Evolutionary conservation across 2,329 filamentous ascomycete genomes (phyloP).

Genomic region (Teratosphaeria nubilosa): DNA sequence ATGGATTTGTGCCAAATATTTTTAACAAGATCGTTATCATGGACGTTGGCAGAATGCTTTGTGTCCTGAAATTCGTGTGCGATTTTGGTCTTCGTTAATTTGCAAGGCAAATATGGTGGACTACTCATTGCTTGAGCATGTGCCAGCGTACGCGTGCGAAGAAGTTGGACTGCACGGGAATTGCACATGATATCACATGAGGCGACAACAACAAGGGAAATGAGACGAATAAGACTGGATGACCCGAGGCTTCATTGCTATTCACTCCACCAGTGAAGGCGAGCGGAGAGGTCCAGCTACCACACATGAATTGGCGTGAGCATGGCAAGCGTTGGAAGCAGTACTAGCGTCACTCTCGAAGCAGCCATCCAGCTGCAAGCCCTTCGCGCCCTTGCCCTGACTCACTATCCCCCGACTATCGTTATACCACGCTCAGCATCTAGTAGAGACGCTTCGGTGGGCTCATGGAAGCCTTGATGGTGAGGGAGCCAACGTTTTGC

Average conservation of each 20-base stretch:
- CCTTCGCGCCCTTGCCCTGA: background rate
- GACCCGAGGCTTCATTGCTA: constrained; percentile 21
- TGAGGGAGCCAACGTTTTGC: constrained; percentile 99
- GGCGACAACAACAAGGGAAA: background rate
- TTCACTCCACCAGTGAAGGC: constrained; percentile 23
- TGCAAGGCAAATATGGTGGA: background rate
- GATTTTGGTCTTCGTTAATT: background rate
- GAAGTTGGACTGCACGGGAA: background rate
- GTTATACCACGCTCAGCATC: constrained; percentile 13
- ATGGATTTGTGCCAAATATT: background rate
- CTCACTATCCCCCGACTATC: background rate
- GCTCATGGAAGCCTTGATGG: constrained; percentile 99
- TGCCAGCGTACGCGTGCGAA: background rate
- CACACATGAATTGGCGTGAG: background rate
- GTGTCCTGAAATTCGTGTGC: background rate
- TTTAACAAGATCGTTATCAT: background rate
- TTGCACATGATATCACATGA: background rate
- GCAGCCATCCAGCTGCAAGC: constrained; percentile 11
- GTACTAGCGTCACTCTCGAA: constrained; percentile 15
- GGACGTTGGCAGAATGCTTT: background rate
- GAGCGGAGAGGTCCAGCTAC: constrained; percentile 12
- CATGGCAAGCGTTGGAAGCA: background rate
- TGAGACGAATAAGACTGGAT: constrained; percentile 9
- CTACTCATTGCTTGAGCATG: background rate
- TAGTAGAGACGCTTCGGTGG: constrained; percentile 98